phyloP scores from a whole-genome alignment of 73 alveolate species.

The Paraurostyla sp. region DNA sequence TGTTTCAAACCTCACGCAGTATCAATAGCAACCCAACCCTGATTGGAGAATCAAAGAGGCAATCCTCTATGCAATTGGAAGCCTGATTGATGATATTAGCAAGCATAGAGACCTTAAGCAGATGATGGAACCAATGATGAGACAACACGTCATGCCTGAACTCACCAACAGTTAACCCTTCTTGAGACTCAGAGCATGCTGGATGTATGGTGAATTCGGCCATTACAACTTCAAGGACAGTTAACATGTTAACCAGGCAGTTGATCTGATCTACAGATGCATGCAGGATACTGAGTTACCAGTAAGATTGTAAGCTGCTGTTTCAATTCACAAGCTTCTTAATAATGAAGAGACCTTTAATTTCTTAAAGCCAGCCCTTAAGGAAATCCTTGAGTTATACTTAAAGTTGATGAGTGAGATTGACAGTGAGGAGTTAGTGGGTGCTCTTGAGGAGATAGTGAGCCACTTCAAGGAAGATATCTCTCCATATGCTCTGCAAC shows the following conservation, averaged over 20 bases:
- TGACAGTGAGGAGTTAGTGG: conserved; percentile 88
- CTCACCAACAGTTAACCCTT: conserved; percentile 75
- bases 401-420: conserved; percentile 85
- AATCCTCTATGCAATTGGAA: conserved; percentile 65
- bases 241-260: conserved; percentile 58
- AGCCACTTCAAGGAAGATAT: conserved; percentile 79
- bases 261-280: conserved; percentile 57
- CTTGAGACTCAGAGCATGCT: conserved; percentile 86
- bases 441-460: conserved; percentile 92
- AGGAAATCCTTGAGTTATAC: conserved; percentile 76
- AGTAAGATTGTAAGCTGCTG: conserved; percentile 86
- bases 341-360: conserved; percentile 72
- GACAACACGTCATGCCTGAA: conserved; percentile 81
- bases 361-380: conserved; percentile 75
- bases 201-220: conserved; percentile 88
- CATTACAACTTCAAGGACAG: conserved; percentile 67
- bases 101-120: conserved; percentile 38
- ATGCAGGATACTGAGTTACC: conserved; percentile 81
- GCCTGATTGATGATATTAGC: conserved; percentile 38
- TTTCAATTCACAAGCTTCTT: conserved; percentile 74
- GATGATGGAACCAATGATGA: conserved; percentile 65
- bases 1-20: conserved; percentile 49
- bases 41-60: conserved; percentile 77
- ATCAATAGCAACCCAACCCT: conserved; percentile 7
- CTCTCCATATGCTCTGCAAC: conserved; percentile 87